Conservation (phyloP, 2,329 filamentous ascomycete genomes). For the Monosporascus sp. region DNA sequence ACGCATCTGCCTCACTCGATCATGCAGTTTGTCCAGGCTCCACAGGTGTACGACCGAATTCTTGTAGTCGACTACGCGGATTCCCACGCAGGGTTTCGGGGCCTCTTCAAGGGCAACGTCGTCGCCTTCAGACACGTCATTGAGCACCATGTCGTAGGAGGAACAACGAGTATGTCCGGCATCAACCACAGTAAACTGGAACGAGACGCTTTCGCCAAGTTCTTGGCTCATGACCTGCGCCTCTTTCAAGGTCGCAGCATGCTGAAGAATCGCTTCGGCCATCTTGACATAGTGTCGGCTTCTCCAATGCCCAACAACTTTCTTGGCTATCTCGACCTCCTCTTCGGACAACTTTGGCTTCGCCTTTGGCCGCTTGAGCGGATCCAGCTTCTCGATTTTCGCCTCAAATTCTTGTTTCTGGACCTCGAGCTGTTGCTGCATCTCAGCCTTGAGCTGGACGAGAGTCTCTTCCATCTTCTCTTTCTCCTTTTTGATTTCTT, state of each 20-base stretch:
- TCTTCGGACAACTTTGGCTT: conserved; percentile 62
- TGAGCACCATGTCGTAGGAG: conserved; percentile 93
- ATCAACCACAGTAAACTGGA: conserved; percentile 92
- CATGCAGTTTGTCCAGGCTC: conserved; percentile 88
- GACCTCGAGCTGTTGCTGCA: conserved; percentile 76
- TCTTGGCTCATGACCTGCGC: conserved; percentile 97
- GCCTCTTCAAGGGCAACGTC: conserved; percentile 76
- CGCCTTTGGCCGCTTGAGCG: conserved; percentile 55
- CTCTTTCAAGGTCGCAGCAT: conserved; percentile 85
- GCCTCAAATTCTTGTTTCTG: conserved; percentile 83
- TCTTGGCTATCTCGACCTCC: conserved; percentile 66
- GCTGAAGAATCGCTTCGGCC: conserved; percentile 85
- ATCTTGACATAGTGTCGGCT: conserved; percentile 85
- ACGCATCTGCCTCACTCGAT: conserved; percentile 84
- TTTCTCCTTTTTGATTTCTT: conserved; percentile 80
- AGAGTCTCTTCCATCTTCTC: conserved; percentile 78
- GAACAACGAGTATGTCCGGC: conserved; percentile 83
- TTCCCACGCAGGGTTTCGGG: conserved; percentile 82
- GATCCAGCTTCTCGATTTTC: conserved; percentile 72
- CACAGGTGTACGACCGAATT: conserved; percentile 82
- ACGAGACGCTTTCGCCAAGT: conserved; percentile 86
- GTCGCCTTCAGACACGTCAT: conserved; percentile 81
- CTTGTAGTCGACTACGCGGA: conserved; percentile 88
- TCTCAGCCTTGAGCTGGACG: conserved; percentile 73
- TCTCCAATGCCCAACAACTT: conserved; percentile 69